These are phyloP conservation scores for Syzygium syzygioides DNA, from an alignment of 441 rosid species.

Conservation along the genomic window DNA sequence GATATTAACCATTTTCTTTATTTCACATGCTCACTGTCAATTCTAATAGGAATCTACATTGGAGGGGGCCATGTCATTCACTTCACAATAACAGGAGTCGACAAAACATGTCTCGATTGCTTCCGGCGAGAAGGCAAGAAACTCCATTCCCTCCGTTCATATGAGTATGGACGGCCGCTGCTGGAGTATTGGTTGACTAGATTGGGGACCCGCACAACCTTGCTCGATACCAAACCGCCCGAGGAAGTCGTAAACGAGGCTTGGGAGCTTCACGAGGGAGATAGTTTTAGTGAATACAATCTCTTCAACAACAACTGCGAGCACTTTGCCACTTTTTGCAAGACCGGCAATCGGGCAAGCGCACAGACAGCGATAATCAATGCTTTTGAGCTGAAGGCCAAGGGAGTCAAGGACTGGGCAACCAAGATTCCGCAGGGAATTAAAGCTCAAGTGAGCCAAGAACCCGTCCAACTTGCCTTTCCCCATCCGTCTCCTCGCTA, in stretches of 20 bases:
- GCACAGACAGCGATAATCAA: not conserved
- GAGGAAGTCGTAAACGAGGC: not conserved
- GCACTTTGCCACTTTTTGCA: not conserved
- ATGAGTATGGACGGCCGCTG: not conserved
- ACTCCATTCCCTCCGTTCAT: not conserved
- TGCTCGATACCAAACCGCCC: not conserved
- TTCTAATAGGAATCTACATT: not conserved
- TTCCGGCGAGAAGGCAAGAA: not conserved
- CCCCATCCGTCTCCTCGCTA: rapidly evolving
- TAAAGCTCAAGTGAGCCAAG: not conserved
- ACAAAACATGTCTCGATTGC: not conserved
- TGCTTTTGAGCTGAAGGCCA: not conserved
- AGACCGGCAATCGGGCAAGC: not conserved
- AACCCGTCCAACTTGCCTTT: not conserved
- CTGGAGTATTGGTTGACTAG: not conserved
- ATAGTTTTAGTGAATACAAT: not conserved
- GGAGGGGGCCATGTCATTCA: not conserved
- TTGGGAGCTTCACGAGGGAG: not conserved
- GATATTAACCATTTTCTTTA: too few species aligned
- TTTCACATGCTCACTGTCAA: not conserved
- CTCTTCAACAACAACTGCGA: not conserved
- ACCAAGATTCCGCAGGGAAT: not conserved
- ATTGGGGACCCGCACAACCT: not conserved
- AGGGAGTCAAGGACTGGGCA: not conserved
- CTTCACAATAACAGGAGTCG: not conserved